These are phyloP conservation scores for Aphanoascus verrucosus DNA, from an alignment of 2,329 filamentous ascomycete genomes.

Conservation along the genomic window DNA sequence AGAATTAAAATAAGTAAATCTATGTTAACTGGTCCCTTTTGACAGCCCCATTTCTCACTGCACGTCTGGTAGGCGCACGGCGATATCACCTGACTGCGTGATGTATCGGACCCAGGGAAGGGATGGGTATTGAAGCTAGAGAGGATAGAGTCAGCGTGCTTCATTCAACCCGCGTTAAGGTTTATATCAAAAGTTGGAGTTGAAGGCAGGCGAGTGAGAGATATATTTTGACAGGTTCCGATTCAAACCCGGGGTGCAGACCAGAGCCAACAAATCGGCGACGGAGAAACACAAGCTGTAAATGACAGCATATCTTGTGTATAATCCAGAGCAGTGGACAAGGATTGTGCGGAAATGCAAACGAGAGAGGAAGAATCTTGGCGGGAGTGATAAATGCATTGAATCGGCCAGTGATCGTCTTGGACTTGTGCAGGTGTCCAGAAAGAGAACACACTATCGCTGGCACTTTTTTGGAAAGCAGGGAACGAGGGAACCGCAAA, in stretches of 20 bases:
- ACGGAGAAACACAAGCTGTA: not conserved
- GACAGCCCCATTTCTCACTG: constrained; percentile 41
- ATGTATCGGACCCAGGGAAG: constrained; percentile 98
- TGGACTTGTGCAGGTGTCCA: constrained; percentile 10
- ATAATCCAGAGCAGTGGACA: constrained; percentile 1
- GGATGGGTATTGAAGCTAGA: constrained; percentile 92
- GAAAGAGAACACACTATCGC: not conserved
- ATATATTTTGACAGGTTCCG: not conserved
- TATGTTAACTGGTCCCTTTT: not conserved
- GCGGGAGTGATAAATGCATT: constrained; percentile 5
- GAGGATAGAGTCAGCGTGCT: not conserved
- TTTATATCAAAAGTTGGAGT: not conserved
- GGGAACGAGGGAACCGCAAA: constrained; percentile 2
- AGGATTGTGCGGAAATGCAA: not conserved
- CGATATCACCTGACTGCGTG: constrained; percentile 94
- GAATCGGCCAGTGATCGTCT: not conserved
- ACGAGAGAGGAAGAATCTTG: not conserved
- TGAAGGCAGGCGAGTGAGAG: not conserved
- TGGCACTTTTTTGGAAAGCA: not conserved
- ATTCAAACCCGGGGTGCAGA: not conserved
- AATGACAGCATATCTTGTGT: not conserved
- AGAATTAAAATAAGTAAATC: not conserved
- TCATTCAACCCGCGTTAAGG: not conserved
- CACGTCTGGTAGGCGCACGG: constrained; percentile 84
- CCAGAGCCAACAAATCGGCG: not conserved